Conservation (phyloP, 2,329 filamentous ascomycete species). For the Curvularia sp. region DNA sequence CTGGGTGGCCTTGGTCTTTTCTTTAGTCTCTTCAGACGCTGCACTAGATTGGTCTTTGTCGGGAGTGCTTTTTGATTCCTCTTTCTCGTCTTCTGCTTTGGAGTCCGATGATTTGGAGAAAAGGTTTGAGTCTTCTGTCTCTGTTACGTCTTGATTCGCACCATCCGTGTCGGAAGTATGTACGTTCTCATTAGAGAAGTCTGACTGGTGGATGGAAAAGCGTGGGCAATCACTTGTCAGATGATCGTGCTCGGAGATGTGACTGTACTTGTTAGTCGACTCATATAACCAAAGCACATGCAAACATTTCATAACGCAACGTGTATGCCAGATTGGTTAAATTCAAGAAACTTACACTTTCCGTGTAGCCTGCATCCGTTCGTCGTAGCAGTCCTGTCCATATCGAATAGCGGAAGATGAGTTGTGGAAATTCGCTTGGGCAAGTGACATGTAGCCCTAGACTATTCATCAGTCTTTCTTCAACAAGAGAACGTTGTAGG, state of each 20-base stretch:
- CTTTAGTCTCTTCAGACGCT: slow-evolving; percentile 3
- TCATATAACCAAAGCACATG: not conserved
- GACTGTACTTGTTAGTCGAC: slow-evolving; percentile 4
- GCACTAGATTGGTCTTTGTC: not conserved
- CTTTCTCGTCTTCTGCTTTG: not conserved
- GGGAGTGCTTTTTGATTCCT: not conserved
- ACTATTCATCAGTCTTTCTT: not conserved
- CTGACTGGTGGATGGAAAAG: slow-evolving; percentile 9
- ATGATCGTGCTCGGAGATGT: slow-evolving; percentile 8
- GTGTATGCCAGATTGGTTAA: no score
- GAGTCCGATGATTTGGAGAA: not conserved
- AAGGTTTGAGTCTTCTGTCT: not conserved
- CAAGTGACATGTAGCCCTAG: slow-evolving; percentile 62
- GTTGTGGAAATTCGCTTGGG: slow-evolving; percentile 78
- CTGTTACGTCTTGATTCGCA: not conserved
- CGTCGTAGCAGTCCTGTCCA: slow-evolving; percentile 75
- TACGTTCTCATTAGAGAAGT: not conserved
- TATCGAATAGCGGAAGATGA: slow-evolving; percentile 69
- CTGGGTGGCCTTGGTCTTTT: slow-evolving; percentile 7
- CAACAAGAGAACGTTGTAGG: not conserved
- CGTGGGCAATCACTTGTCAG: slow-evolving; percentile 20
- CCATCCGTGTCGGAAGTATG: not conserved
- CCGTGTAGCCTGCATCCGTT: slow-evolving; percentile 71
- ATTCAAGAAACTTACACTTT: slow-evolving; percentile 50
- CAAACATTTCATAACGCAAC: no score